Base-by-base conservation (phyloP, 2,329 filamentous ascomycete species). In the Mollisiaceae sp. region DNA sequence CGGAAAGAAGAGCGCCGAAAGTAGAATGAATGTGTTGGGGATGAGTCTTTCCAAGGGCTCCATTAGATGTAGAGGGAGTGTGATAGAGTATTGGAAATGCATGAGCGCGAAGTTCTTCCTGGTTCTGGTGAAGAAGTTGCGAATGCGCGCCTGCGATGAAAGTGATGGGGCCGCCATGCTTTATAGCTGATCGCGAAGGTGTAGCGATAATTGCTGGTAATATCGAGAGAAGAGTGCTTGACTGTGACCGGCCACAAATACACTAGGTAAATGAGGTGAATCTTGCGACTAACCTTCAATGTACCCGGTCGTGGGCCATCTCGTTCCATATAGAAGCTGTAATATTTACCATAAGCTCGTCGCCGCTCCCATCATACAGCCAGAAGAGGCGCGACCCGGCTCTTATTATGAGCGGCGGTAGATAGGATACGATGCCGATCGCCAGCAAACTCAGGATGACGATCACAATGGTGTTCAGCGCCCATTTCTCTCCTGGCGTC, bases 401-500 rank as follows among this genome's bases (percentile, higher is more conserved):
- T 59, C 60, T 24, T 2, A 56, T 55, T 8, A 64, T 6, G 4
- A 68, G 50, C 20, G 20, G 45, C 2, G 63, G 65, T 32, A 69
- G 20, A 39, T 62, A 65, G 9, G 52, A 61, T 4, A 65, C 22
- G 8, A 64, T 39, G 24, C 60, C 62, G n/a, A 67, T 57, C 2
- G 55, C 39, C 5, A 67, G 18, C 0, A 71, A 59, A 8, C 32
- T 18, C 24, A 69, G 43, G 15, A 65, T 47, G 15, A 67, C 9
- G 1, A 80, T 43, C 27, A 81, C 74, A 57, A 80, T 77, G 6
- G 74, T 72, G 65, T 82, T 81, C 64, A 79, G 75, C 12, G 78
- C 74, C 9, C 78, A 67, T 64, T 81, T 82, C 69, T 82, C 80
- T 56, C 70, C 75, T 0, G 78, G 75, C 0, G 78, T 80, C 77